Conservation (phyloP, 164 flowering plant genomes). For the Annona squamosa region DNA sequence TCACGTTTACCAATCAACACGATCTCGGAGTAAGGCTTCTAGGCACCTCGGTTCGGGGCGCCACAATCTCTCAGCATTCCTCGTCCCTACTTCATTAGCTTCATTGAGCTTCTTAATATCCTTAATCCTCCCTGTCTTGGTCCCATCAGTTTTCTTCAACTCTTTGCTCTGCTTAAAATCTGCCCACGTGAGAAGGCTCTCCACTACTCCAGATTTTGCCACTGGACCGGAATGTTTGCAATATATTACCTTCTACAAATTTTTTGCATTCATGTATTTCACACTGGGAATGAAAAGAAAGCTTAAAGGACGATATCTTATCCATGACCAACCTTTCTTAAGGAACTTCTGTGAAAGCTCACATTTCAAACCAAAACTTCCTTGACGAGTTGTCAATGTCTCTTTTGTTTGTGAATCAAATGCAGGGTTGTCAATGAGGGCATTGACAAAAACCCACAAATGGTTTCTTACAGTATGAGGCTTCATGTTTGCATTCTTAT, state of each 20-base stretch:
- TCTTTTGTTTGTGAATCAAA: constrained; percentile 99
- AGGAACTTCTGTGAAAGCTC: constrained; percentile 62
- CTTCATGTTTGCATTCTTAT: constrained; percentile 65
- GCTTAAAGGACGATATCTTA: background rate
- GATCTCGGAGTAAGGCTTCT: too few species aligned
- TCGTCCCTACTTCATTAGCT: constrained; percentile 84
- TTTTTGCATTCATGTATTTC: background rate
- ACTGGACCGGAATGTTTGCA: constrained; percentile 30
- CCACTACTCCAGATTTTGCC: constrained; percentile 70
- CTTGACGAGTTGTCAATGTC: constrained; percentile 79
- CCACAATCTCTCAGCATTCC: constrained; percentile 44
- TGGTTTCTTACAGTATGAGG: constrained; percentile 80
- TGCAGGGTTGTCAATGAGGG: constrained; percentile 93
- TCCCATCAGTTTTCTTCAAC: constrained; percentile 89
- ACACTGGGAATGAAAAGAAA: background rate
- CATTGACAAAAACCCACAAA: constrained; percentile 94
- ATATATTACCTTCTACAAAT: background rate
- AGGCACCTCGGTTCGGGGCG: too few species aligned
- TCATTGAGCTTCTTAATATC: constrained; percentile 76
- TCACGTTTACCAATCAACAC: too few species aligned
- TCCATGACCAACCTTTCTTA: constrained; percentile 49
- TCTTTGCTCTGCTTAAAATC: constrained; percentile 76
- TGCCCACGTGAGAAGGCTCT: constrained; percentile 75
- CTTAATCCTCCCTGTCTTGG: constrained; percentile 40
- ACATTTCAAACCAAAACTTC: constrained; percentile 86